These are phyloP conservation scores for Lentinus brumalis DNA, from an alignment of 768 basidiomycete species.

Conservation along the genomic window DNA sequence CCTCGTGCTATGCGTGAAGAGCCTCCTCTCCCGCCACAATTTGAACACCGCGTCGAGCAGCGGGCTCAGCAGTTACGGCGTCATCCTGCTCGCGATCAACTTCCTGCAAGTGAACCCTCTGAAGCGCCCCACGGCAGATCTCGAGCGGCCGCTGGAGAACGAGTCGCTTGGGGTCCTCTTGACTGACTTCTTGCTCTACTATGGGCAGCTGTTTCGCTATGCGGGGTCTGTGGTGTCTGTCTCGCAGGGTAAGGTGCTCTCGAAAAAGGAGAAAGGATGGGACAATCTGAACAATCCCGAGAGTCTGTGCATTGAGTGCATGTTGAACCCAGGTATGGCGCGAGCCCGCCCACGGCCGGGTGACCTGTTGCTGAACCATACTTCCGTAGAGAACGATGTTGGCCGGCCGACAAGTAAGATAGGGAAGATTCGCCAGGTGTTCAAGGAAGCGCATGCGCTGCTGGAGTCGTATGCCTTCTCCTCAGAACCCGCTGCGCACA, in stretches of 20 bases:
- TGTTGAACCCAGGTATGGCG: slow-evolving; percentile 41
- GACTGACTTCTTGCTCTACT: slow-evolving; percentile 67
- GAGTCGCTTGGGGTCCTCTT: slow-evolving; percentile 59
- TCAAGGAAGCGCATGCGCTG: slow-evolving; percentile 35
- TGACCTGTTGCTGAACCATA: background rate
- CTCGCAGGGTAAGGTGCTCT: slow-evolving; percentile 34
- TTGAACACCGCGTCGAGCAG: slow-evolving; percentile 66
- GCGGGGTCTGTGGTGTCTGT: slow-evolving; percentile 43
- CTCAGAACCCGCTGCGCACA: slow-evolving; percentile 3
- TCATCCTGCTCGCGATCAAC: slow-evolving; percentile 62
- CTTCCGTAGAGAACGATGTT: slow-evolving; percentile 40
- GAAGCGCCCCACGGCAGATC: slow-evolving; percentile 47
- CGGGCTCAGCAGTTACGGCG: slow-evolving; percentile 68
- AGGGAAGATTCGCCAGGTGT: slow-evolving; percentile 34
- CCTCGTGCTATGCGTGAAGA: slow-evolving; percentile 64
- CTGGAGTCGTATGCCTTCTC: slow-evolving; percentile 17
- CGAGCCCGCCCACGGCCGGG: background rate
- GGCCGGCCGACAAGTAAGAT: slow-evolving; percentile 38
- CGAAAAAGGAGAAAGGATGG: slow-evolving; percentile 40
- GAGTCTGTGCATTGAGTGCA: slow-evolving; percentile 43
- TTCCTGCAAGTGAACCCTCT: slow-evolving; percentile 72
- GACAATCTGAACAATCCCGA: slow-evolving; percentile 28
- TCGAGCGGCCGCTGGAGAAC: slow-evolving; percentile 48
- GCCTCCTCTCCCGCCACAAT: slow-evolving; percentile 54
- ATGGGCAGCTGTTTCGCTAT: slow-evolving; percentile 51